phyloP scores from a whole-genome alignment of 1,139 yeast species.

The Blastobotrys raffinosifermentans region DNA sequence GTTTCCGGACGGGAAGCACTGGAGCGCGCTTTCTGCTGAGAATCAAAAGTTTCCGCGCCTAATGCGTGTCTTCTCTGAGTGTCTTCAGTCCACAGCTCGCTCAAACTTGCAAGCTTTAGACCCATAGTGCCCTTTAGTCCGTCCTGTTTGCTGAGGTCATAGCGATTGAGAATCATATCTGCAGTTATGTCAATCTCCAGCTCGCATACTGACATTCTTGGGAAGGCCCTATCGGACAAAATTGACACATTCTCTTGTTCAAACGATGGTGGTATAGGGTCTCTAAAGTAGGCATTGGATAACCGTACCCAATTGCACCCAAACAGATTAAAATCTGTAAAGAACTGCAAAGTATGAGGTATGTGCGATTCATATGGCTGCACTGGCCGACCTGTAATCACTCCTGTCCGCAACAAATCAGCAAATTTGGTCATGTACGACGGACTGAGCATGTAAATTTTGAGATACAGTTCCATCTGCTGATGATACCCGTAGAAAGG shows the following conservation, averaged over 20 bases:
- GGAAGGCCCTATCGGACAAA: constrained; percentile 27
- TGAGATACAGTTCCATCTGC: constrained; percentile 58
- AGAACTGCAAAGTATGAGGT: constrained; percentile 68
- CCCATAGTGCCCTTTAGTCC: constrained; percentile 26
- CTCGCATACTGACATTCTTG: constrained; percentile 54
- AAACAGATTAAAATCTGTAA: constrained; percentile 74
- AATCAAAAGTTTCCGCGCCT: too few species aligned
- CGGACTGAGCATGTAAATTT: constrained; percentile 65
- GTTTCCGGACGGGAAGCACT: too few species aligned
- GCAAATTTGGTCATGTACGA: constrained; percentile 52
- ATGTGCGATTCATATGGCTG: constrained; percentile 76
- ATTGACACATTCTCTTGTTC: neutral
- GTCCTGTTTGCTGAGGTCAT: constrained; percentile 38
- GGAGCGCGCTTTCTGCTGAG: too few species aligned
- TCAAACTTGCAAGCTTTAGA: constrained; percentile 55
- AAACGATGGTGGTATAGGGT: constrained; percentile 10
- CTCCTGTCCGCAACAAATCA: constrained; percentile 51
- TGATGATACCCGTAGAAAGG: constrained; percentile 81
- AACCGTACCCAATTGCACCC: constrained; percentile 75
- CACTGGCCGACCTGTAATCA: constrained; percentile 32
- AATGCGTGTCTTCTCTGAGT: constrained; percentile 45
- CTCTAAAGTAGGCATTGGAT: constrained; percentile 18
- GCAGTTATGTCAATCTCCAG: constrained; percentile 68
- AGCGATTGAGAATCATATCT: constrained; percentile 51
- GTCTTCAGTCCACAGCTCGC: constrained; percentile 58